Conservation (phyloP, 2,329 filamentous ascomycete genomes). For the Cryphonectria carpinicola region DNA sequence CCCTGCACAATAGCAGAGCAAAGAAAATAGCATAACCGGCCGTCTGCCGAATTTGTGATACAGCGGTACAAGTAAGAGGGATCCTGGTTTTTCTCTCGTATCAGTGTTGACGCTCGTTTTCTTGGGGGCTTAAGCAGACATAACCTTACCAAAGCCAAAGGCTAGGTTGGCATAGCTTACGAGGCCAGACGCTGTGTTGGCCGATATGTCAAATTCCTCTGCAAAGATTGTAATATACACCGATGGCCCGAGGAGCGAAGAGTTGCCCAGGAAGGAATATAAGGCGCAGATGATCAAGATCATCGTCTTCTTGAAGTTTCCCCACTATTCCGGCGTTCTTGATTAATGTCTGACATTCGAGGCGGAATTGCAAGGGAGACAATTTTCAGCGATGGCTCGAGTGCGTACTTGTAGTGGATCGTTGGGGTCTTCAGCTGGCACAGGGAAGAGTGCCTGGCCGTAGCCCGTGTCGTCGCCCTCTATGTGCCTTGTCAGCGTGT, state of each 20-base stretch:
- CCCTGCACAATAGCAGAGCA: slow-evolving; percentile 45
- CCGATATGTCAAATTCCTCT: slow-evolving; percentile 54
- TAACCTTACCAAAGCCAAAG: slow-evolving; percentile 55
- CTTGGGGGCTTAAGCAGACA: not conserved
- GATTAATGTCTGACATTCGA: not conserved
- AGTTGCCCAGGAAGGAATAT: slow-evolving; percentile 64
- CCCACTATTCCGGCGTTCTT: slow-evolving; percentile 47
- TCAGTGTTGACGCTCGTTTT: not conserved
- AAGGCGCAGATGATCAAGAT: slow-evolving; percentile 58
- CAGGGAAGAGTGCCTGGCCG: slow-evolving; percentile 64
- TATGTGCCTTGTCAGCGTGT: not conserved
- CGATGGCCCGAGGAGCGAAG: slow-evolving; percentile 58
- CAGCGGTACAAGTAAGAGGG: slow-evolving; percentile 58
- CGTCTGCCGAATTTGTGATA: slow-evolving; percentile 56
- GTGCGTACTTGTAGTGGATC: slow-evolving; percentile 50
- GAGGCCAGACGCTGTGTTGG: slow-evolving; percentile 56
- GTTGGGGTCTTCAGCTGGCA: slow-evolving; percentile 64
- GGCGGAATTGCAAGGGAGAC: not conserved
- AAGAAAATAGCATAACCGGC: slow-evolving; percentile 47
- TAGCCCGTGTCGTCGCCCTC: slow-evolving; percentile 54
- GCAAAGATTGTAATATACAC: slow-evolving; percentile 62
- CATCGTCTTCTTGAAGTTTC: slow-evolving; percentile 57
- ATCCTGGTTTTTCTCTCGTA: slow-evolving; percentile 37
- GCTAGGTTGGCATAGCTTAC: slow-evolving; percentile 64
- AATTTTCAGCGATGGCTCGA: not conserved